A percentile compares a stretch with the other conserved stretches of the same genome.
These are phyloP conservation scores for Teratosphaeriaceae sp. DNA, from an alignment of 2,329 filamentous ascomycete genomes.

Conservation along the genomic window DNA sequence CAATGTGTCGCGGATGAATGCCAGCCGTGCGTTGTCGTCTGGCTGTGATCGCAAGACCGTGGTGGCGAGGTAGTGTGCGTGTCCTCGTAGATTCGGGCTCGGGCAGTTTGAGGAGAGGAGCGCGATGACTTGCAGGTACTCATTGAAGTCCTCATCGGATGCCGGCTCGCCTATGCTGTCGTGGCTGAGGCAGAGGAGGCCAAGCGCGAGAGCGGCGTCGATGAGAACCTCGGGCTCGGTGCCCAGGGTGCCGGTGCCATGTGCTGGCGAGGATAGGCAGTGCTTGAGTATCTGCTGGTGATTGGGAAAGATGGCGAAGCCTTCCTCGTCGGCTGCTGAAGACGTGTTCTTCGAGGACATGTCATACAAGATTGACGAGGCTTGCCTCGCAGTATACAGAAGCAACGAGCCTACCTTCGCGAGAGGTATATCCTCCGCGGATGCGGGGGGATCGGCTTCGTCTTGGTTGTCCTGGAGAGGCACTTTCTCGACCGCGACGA, in stretches of 20 bases:
- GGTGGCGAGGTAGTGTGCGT: slow-evolving; percentile 43
- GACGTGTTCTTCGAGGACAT: slow-evolving; percentile 12
- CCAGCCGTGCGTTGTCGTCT: slow-evolving; percentile 44
- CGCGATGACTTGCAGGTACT: slow-evolving; percentile 45
- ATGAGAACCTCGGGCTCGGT: slow-evolving; percentile 46
- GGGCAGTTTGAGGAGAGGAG: slow-evolving; percentile 44
- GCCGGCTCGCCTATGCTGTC: slow-evolving; percentile 39
- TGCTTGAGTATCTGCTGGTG: slow-evolving; percentile 46
- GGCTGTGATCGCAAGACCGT: slow-evolving; percentile 49
- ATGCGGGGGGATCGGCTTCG: slow-evolving; percentile 50
- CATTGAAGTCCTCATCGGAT: slow-evolving; percentile 46
- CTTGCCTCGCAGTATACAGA: slow-evolving; percentile 47
- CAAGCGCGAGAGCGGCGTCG: slow-evolving; percentile 48
- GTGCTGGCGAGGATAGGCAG: slow-evolving; percentile 35
- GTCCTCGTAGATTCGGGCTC: slow-evolving; percentile 40
- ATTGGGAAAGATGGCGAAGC: slow-evolving; percentile 47
- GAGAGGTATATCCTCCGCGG: slow-evolving; percentile 48
- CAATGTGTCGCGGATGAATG: slow-evolving; percentile 49
- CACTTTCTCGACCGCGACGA: slow-evolving; percentile 34
- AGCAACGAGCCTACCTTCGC: slow-evolving; percentile 50
- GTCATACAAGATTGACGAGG: slow-evolving; percentile 44
- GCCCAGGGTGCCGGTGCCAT: slow-evolving; percentile 34
- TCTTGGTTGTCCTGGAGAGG: slow-evolving; percentile 34
- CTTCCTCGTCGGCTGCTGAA: slow-evolving; percentile 4
- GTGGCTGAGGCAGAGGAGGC: slow-evolving; percentile 43